Conservation (phyloP, 1,139 yeast genomes). For the Meyerozyma guilliermondii region DNA sequence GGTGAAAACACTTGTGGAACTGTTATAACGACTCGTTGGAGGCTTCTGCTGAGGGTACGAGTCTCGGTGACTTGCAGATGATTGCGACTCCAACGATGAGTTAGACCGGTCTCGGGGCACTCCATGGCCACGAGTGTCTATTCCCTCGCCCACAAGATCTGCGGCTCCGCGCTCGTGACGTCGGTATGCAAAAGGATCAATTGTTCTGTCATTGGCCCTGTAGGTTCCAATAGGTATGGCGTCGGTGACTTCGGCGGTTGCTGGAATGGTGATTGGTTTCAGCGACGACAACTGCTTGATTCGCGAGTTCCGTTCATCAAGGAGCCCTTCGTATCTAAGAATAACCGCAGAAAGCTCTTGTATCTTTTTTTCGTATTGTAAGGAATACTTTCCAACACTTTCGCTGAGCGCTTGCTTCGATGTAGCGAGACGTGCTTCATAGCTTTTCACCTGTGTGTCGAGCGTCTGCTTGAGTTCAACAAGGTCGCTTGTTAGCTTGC, state of each 20-base stretch:
- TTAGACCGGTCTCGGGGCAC: conserved; percentile 6
- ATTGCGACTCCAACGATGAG: conserved; percentile 9
- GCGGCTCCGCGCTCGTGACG: neutral
- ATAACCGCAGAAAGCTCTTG: conserved; percentile 18
- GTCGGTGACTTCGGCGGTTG: conserved; percentile 3
- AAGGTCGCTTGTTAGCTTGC: conserved; percentile 14
- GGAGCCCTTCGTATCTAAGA: conserved; percentile 28
- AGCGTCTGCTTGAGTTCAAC: conserved; percentile 11
- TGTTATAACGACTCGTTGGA: conserved; percentile 4
- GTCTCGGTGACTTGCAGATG: neutral
- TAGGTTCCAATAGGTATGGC: neutral
- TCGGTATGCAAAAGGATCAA: conserved; percentile 1
- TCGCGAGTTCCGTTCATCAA: conserved; percentile 35
- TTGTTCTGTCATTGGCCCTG: neutral
- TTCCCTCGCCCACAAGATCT: conserved; percentile 5
- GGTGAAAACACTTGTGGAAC: conserved; percentile 1
- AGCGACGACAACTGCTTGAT: conserved; percentile 35
- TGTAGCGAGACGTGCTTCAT: conserved; percentile 20
- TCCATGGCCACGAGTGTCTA: conserved; percentile 6
- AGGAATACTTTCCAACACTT: conserved; percentile 16
- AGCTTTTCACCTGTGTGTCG: conserved; percentile 14
- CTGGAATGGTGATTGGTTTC: conserved; percentile 40
- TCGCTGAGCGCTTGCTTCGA: conserved; percentile 24
- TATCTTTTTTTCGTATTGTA: conserved; percentile 19
- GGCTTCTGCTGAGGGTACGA: neutral